phyloP scores from a whole-genome alignment of 805 yeast genomes.

The Candida parachauliodes region DNA sequence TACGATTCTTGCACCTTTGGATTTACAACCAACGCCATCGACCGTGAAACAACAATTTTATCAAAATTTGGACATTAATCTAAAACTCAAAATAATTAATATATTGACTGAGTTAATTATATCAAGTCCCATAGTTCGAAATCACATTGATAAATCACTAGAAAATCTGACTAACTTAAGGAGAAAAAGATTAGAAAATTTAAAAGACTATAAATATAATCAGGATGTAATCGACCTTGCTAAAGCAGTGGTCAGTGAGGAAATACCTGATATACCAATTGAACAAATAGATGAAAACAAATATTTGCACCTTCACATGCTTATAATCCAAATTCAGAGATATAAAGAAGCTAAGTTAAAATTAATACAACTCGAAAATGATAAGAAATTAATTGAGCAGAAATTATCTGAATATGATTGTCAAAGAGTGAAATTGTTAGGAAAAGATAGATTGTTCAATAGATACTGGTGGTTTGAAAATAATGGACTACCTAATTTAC shows the following conservation, averaged over 20 bases:
- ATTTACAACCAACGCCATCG: constrained; percentile 44
- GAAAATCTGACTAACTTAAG: constrained; percentile 61
- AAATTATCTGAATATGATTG: constrained; percentile 66
- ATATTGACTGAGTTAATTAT: constrained; percentile 63
- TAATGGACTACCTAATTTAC: constrained; percentile 67
- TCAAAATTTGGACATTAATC: constrained; percentile 44
- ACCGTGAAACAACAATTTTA: constrained; percentile 56
- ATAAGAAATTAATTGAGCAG: constrained; percentile 54
- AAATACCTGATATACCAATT: constrained; percentile 27
- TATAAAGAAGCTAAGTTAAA: constrained; percentile 38
- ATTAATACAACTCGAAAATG: constrained; percentile 45
- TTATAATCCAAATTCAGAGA: constrained; percentile 40
- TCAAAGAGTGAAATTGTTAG: constrained; percentile 72
- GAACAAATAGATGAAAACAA: constrained; percentile 38
- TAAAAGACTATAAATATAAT: constrained; percentile 54
- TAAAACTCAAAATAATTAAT: constrained; percentile 55
- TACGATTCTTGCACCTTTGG: constrained; percentile 55
- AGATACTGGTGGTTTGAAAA: constrained; percentile 95
- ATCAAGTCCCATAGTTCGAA: constrained; percentile 52
- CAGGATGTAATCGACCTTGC: constrained; percentile 48
- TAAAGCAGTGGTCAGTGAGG: constrained; percentile 16
- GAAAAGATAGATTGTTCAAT: constrained; percentile 80
- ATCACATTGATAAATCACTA: constrained; percentile 62
- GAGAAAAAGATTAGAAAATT: constrained; percentile 61
- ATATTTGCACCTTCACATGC: constrained; percentile 42